Percentiles rank a stretch among this genome's conserved stretches.
Evolutionary conservation across 2,329 filamentous ascomycete genomes (phyloP).

Genomic region (Cercospora zeae-maydis): DNA sequence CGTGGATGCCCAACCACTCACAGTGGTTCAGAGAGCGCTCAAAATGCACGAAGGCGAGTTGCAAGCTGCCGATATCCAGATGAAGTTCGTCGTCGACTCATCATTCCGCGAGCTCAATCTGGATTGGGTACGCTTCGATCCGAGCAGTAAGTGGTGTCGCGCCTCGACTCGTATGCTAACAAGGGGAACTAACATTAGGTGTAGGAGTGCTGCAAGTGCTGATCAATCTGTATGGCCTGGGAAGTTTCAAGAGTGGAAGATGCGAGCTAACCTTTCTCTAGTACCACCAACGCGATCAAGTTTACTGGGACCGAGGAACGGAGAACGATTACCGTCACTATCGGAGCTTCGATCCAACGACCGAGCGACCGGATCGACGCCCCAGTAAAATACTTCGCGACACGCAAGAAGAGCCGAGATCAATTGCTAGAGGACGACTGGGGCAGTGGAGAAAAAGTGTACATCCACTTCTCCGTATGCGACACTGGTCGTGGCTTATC

Average conservation of each 20-base stretch:
- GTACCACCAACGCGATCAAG: conserved; percentile 70
- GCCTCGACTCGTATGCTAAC: not conserved
- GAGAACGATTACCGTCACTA: conserved; percentile 62
- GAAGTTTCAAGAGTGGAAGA: conserved; percentile 36
- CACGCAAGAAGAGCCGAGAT: conserved; percentile 49
- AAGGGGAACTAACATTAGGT: not conserved
- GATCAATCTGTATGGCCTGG: conserved; percentile 59
- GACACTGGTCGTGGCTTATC: conserved; percentile 69
- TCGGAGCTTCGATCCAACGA: conserved; percentile 60
- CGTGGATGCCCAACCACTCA: conserved; percentile 63
- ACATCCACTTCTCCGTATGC: conserved; percentile 68
- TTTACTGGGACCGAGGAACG: conserved; percentile 65
- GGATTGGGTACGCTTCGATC: conserved; percentile 69
- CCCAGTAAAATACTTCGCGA: conserved; percentile 60
- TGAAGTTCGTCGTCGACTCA: conserved; percentile 61
- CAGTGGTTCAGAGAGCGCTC: conserved; percentile 62
- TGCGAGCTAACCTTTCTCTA: not conserved
- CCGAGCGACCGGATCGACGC: conserved; percentile 44
- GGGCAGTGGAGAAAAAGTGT: conserved; percentile 64
- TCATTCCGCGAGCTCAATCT: conserved; percentile 58
- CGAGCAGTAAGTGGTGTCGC: conserved; percentile 46
- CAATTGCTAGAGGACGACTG: conserved; percentile 58
- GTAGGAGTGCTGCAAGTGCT: conserved; percentile 68
- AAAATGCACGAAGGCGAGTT: conserved; percentile 78
- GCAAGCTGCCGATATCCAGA: conserved; percentile 63